Percentiles rank a stretch among this genome's conserved stretches.
Evolutionary conservation across 176 grass and related monocot species (phyloP).

Genomic region (Oryza coarctata): DNA sequence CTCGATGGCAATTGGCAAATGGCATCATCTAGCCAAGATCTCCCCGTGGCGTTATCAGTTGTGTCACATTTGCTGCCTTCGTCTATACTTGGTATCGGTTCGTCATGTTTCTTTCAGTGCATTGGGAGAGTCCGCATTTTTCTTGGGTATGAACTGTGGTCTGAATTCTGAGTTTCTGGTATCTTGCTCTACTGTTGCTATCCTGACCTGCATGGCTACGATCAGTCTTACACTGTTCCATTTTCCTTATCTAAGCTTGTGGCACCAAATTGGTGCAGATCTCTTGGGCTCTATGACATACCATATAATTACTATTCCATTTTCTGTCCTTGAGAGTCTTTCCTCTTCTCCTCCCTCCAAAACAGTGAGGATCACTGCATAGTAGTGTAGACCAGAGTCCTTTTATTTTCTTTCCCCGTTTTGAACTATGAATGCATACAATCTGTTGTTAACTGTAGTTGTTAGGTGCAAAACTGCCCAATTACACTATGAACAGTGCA

Average conservation of each 20-base stretch:
- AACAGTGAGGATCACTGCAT: neutral
- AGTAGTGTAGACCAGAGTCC: neutral
- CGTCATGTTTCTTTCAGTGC: constrained; percentile 22
- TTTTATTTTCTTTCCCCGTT: neutral
- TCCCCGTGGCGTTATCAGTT: neutral
- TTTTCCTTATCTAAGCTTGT: neutral
- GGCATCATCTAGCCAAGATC: constrained; percentile 24
- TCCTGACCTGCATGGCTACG: constrained; percentile 8
- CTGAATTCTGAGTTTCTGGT: constrained; percentile 14
- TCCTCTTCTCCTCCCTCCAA: neutral
- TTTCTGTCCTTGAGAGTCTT: constrained; percentile 8
- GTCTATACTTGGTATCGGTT: neutral
- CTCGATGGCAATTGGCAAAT: neutral
- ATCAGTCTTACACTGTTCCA: constrained; percentile 28
- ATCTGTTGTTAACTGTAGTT: constrained; percentile 21
- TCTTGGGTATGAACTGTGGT: constrained; percentile 18
- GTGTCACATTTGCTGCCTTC: neutral
- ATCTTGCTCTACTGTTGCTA: constrained; percentile 41
- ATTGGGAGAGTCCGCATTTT: neutral
- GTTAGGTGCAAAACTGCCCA: constrained; percentile 1
- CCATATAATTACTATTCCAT: constrained; percentile 9
- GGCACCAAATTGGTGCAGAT: constrained; percentile 3
- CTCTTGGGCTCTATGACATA: constrained; percentile 2
- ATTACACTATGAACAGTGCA: constrained; percentile 13
- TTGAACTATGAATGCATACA: neutral